These are phyloP conservation scores for Dioscorea zingiberensis DNA, from an alignment of 106 monocot genomes.

Conservation along the genomic window DNA sequence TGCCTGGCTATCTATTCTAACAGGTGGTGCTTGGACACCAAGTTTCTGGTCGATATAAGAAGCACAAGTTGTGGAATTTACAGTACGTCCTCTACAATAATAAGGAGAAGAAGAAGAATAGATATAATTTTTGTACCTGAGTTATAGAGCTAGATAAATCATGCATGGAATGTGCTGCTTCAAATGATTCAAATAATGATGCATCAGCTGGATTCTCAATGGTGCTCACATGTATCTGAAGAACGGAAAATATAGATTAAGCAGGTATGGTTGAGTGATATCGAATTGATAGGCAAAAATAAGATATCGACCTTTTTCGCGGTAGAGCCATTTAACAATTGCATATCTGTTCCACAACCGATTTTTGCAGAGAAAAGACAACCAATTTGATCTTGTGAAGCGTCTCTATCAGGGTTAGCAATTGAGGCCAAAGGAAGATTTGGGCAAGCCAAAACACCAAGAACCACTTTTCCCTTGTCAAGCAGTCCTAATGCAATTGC, in stretches of 20 bases:
- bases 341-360: slow-evolving; percentile 65
- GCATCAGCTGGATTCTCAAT: slow-evolving; percentile 70
- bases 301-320: slow-evolving; percentile 38
- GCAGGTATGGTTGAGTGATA: background rate
- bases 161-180: slow-evolving; percentile 91
- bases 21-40: slow-evolving; percentile 81
- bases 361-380: slow-evolving; percentile 89
- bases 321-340: slow-evolving; percentile 59
- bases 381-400: slow-evolving; percentile 37
- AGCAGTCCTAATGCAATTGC: slow-evolving; percentile 88
- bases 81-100: too few relatives aligned
- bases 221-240: slow-evolving; percentile 67
- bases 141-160: slow-evolving; percentile 82
- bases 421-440: slow-evolving; percentile 76
- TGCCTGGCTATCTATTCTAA: slow-evolving; percentile 98
- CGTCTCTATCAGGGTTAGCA: slow-evolving; percentile 6
- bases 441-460: slow-evolving; percentile 93
- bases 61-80: background rate
- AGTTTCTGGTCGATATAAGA: slow-evolving; percentile 59
- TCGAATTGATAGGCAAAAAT: background rate
- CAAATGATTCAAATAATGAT: slow-evolving; percentile 93
- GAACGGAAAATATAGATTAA: background rate
- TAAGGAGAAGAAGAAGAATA: too few relatives aligned
- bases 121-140: slow-evolving; percentile 34
- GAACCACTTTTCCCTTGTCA: slow-evolving; percentile 77